Evolutionary conservation across 768 basidiomycete genomes (phyloP).

Genomic region (Boletus rubescentipes): DNA sequence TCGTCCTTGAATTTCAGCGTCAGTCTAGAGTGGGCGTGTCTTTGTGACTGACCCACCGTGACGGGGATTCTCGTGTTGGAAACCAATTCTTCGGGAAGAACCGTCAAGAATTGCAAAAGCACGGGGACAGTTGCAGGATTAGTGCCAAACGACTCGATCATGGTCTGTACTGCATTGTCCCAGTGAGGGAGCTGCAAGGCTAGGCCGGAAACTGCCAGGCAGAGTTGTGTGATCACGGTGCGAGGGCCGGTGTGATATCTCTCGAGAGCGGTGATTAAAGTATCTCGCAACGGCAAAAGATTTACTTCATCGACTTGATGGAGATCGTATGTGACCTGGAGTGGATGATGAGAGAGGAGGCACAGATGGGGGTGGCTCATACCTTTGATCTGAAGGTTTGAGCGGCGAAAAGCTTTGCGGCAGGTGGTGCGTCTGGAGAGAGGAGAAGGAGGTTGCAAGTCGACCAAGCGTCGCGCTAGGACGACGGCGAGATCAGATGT

Average conservation of each 20-base stretch:
- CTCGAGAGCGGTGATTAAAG: slow-evolving; percentile 74
- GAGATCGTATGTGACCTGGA: slow-evolving; percentile 93
- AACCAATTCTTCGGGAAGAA: slow-evolving; percentile 86
- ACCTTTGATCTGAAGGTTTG: slow-evolving; percentile 97
- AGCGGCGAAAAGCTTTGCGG: slow-evolving; percentile 91
- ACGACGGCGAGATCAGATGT: slow-evolving; percentile 66
- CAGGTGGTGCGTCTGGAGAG: slow-evolving; percentile 69
- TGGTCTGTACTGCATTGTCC: slow-evolving; percentile 72
- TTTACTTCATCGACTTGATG: slow-evolving; percentile 77
- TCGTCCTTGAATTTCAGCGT: slow-evolving; percentile 54
- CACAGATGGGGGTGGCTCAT: slow-evolving; percentile 26
- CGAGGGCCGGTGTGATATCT: slow-evolving; percentile 74
- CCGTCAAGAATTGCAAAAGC: slow-evolving; percentile 84
- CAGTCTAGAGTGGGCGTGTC: slow-evolving; percentile 2
- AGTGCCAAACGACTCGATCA: slow-evolving; percentile 84
- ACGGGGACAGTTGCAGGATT: slow-evolving; percentile 82
- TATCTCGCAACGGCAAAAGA: slow-evolving; percentile 80
- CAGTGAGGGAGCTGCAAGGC: slow-evolving; percentile 88
- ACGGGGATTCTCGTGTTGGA: slow-evolving; percentile 86
- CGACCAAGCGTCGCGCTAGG: slow-evolving; percentile 94
- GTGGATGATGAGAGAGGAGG: slow-evolving; percentile 32
- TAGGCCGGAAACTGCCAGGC: slow-evolving; percentile 85
- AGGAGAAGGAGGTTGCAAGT: slow-evolving; percentile 91
- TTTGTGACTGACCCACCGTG: slow-evolving; percentile 57
- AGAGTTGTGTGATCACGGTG: slow-evolving; percentile 85